Conservation (phyloP, 2,329 filamentous ascomycete species). For the Davidsoniella neocaledoniae region DNA sequence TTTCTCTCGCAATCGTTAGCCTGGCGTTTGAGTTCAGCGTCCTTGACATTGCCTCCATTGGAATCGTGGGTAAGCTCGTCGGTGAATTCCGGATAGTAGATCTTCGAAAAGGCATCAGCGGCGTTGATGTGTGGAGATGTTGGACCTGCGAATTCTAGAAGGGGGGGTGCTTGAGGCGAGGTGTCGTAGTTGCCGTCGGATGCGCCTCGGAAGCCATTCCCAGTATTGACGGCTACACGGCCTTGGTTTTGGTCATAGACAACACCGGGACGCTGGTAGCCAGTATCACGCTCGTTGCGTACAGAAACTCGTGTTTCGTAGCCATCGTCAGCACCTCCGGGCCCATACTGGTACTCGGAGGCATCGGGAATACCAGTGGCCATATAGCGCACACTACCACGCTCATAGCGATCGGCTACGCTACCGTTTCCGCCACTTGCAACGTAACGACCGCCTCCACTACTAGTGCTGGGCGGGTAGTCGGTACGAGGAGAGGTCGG, state of each 20-base stretch:
- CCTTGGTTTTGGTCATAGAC: slow-evolving; percentile 1
- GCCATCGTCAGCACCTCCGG: not conserved
- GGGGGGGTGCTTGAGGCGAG: not conserved
- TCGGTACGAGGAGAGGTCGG: not conserved
- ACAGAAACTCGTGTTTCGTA: not conserved
- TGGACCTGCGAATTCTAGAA: not conserved
- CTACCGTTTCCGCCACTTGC: not conserved
- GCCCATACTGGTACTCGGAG: not conserved
- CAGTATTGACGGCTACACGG: slow-evolving; percentile 1
- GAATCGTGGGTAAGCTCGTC: too few species aligned
- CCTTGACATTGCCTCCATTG: not conserved
- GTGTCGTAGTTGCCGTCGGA: not conserved
- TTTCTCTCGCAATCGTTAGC: not conserved
- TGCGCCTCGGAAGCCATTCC: not conserved
- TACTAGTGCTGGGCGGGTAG: not conserved
- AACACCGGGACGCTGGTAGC: slow-evolving; percentile 3
- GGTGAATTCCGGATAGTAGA: too few species aligned
- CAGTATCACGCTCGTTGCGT: not conserved
- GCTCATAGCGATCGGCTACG: not conserved
- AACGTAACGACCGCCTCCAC: not conserved
- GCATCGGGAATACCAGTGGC: not conserved
- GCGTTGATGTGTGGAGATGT: not conserved
- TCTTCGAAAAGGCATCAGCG: too few species aligned
- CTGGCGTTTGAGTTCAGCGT: not conserved
- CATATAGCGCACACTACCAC: not conserved